Base-by-base conservation (phyloP, 352 stramenopile species). In the Globisporangium cystogenes region DNA sequence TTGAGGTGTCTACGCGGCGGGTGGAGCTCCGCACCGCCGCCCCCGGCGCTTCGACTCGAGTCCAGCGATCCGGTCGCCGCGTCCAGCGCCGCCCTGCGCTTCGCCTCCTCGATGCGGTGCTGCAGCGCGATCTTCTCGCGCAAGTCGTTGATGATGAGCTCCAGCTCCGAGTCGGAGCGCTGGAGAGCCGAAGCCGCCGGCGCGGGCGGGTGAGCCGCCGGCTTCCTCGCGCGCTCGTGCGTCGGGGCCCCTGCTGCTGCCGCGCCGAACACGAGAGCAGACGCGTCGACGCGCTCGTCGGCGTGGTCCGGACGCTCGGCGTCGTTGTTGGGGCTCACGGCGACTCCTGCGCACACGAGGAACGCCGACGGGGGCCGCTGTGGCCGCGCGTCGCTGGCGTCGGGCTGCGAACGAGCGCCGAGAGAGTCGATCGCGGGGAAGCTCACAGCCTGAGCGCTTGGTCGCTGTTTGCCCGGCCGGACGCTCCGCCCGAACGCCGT, bases 91-190 rank as follows among this genome's bases (percentile, higher is more conserved):
- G 54, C 29, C 39, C 18, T 57, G 5, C 44, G 44, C 16, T 53
- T 55, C 6, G 50, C 46, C n/a, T 58, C 60, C 0, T 65, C 47
- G 27, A 49, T 18, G 7, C 55, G 65, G 3, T 77, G 62, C 27
- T 74, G 74, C n/a, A 67, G 57, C 15, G 69, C 68, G 42, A 89
- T 75, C 53, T 82, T 67, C 43, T 76, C 71, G 1, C 75, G 67
- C 29, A 89, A 51, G 21, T 86, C 75, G 24, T 60, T 72, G 51
- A 89, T 89, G 42, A 87, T 89, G 8, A 71, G 63, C 46, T 89
- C 78, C 11, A 89, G 48, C 44, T 86, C 78, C 36, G 80, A 82
- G 52, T 89, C 74, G 1, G 73, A 71, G 2, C 72, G 69, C 33
- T 64, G 58, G 2, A 76, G 29, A 23, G 54, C 43, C 18, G n/a